phyloP scores from a whole-genome alignment of 75 land plant genomes.

The Pinus taeda region DNA sequence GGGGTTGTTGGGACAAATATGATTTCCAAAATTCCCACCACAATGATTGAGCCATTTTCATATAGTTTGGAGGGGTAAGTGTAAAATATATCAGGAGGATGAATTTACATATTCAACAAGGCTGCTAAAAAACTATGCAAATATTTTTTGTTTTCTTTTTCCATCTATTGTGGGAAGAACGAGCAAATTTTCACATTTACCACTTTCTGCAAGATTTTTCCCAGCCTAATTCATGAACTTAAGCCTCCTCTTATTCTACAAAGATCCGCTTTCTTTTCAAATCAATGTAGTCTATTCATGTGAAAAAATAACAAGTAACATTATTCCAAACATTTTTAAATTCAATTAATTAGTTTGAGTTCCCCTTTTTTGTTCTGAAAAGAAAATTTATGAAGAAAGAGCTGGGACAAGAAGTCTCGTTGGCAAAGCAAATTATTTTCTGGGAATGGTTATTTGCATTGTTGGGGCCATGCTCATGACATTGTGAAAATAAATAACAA shows the following conservation, averaged over 20 bases:
- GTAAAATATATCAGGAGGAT: neutral
- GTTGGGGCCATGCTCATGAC: neutral
- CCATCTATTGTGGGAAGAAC: constrained; percentile 8
- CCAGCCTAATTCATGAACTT: neutral
- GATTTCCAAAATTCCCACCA: neutral
- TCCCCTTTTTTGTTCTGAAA: constrained; percentile 12
- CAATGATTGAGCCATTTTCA: constrained; percentile 18
- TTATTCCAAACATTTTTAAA: neutral
- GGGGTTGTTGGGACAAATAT: no score
- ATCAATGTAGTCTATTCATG: neutral
- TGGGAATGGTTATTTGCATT: neutral
- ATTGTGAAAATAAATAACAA: neutral
- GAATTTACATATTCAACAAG: neutral
- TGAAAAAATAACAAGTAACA: no score
- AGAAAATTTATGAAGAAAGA: no score
- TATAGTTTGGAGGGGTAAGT: constrained; percentile 19
- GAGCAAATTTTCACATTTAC: neutral
- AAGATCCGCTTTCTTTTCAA: neutral
- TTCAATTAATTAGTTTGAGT: neutral
- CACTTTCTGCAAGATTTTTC: constrained; percentile 3
- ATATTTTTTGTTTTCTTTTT: neutral
- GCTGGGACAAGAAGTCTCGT: neutral
- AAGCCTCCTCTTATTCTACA: neutral
- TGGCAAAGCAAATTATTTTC: neutral
- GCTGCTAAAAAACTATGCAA: neutral